These are phyloP conservation scores for Potentilla sterilis DNA, from an alignment of 306 rosid species.

Conservation along the genomic window DNA sequence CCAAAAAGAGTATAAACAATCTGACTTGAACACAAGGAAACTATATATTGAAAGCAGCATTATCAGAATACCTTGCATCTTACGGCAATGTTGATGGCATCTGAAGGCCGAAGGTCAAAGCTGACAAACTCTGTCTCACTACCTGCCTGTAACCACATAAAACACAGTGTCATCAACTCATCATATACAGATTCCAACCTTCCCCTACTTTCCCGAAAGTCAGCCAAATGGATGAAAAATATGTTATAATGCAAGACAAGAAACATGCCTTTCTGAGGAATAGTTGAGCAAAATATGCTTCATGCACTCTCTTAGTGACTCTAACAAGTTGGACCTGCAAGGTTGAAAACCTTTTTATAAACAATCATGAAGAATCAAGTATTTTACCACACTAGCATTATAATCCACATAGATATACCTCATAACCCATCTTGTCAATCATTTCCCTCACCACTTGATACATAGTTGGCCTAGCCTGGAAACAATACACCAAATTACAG, in stretches of 20 bases:
- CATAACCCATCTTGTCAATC: slow-evolving; percentile 92
- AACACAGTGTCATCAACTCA: slow-evolving; percentile 4
- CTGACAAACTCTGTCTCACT: slow-evolving; percentile 64
- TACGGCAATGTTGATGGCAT: slow-evolving; percentile 95
- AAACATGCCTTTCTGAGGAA: slow-evolving; percentile 75
- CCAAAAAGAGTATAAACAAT: background rate
- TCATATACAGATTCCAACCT: background rate
- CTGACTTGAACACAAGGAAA: background rate
- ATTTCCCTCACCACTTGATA: slow-evolving; percentile 93
- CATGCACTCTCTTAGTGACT: slow-evolving; percentile 93
- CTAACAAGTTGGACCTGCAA: slow-evolving; percentile 79
- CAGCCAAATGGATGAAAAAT: slow-evolving; percentile 10
- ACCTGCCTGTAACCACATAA: slow-evolving; percentile 53
- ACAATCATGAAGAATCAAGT: slow-evolving; percentile 8
- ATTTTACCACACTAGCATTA: slow-evolving; percentile 14
- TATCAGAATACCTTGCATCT: slow-evolving; percentile 75
- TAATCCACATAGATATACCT: slow-evolving; percentile 49
- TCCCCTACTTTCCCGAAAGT: background rate
- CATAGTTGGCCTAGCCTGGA: slow-evolving; percentile 94
- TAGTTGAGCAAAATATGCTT: slow-evolving; percentile 93
- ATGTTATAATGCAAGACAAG: background rate
- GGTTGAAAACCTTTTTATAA: slow-evolving; percentile 26
- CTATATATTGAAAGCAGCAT: background rate
- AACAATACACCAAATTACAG: slow-evolving; percentile 26
- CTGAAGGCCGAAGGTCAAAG: slow-evolving; percentile 97